Conservation (phyloP, 345 rosid genomes). For the Luvunga scandens region DNA sequence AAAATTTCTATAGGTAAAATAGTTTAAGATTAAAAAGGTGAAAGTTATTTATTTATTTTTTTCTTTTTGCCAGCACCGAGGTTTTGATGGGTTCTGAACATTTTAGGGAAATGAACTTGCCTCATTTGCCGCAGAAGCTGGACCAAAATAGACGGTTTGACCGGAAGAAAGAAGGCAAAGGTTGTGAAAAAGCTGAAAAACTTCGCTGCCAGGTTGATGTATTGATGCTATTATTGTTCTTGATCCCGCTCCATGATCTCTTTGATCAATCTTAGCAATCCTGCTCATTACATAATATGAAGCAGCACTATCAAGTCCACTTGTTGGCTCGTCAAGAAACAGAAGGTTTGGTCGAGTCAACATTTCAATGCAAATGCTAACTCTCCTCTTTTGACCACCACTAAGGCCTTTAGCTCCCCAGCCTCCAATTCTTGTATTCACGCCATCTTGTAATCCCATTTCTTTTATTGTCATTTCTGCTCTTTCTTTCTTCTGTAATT, state of each 20-base stretch:
- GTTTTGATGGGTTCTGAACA: background rate
- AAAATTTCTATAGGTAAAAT: no score
- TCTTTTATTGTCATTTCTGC: constrained; percentile 51
- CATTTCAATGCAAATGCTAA: constrained; percentile 59
- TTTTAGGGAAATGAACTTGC: constrained; percentile 12
- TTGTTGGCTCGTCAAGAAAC: constrained; percentile 63
- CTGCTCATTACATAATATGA: constrained; percentile 46
- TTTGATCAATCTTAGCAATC: constrained; percentile 29
- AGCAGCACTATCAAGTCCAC: constrained; percentile 55
- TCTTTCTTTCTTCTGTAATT: constrained; percentile 39
- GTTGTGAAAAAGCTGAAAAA: constrained; percentile 43
- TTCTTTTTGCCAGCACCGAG: no score
- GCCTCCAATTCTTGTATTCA: constrained; percentile 46
- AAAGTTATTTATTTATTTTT: no score
- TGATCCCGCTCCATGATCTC: constrained; percentile 13
- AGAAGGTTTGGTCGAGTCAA: constrained; percentile 46
- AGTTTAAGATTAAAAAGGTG: no score
- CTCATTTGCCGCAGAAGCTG: constrained; percentile 32
- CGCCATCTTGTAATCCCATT: constrained; percentile 43
- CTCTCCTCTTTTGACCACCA: constrained; percentile 60
- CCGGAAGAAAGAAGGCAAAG: constrained; percentile 53
- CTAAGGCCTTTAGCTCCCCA: constrained; percentile 50
- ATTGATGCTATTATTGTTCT: constrained; percentile 43
- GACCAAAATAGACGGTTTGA: constrained; percentile 49
- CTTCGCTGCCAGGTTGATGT: constrained; percentile 53